These are phyloP conservation scores for Escallonia herrerae DNA, from an alignment of 129 eudicot genomes.

Conservation along the genomic window DNA sequence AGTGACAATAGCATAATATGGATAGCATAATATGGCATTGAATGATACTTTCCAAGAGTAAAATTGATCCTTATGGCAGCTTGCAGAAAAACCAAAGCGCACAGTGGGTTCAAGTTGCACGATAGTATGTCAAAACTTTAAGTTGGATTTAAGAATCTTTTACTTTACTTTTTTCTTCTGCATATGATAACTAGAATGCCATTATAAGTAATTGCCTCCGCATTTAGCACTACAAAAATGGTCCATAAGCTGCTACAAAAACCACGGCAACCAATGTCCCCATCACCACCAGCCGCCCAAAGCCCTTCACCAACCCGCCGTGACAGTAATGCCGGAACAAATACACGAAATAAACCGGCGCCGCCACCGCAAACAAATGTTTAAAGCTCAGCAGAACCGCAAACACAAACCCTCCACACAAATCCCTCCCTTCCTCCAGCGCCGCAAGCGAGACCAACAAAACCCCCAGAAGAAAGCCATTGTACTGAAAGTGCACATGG, in stretches of 20 bases:
- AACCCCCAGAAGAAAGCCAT: constrained; percentile 77
- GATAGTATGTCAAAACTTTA: no score
- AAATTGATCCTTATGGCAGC: no score
- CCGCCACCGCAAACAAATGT: constrained; percentile 85
- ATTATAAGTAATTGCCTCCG: no score
- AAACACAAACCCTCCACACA: constrained; percentile 79
- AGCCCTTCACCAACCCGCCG: constrained; percentile 66
- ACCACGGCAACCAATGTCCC: constrained; percentile 60
- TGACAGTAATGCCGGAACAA: constrained; percentile 77
- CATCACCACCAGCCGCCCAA: constrained; percentile 62
- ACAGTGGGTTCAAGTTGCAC: no score
- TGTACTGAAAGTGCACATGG: constrained; percentile 98
- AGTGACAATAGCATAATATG: no score
- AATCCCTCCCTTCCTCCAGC: constrained; percentile 68
- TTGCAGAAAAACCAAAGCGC: no score
- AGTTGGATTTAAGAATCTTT: no score
- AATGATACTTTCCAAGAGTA: no score
- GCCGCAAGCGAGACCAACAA: constrained; percentile 49
- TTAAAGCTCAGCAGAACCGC: constrained; percentile 76
- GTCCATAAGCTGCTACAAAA: constrained; percentile 77
- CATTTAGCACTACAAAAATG: constrained; percentile 39
- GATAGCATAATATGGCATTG: no score
- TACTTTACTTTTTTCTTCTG: no score
- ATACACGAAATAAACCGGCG: constrained; percentile 87
- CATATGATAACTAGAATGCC: no score